Percentiles rank a stretch among this genome's conserved stretches.
Evolutionary conservation across 1,284 basidiomycete species (phyloP).

Genomic region (Earliella scabrosa): DNA sequence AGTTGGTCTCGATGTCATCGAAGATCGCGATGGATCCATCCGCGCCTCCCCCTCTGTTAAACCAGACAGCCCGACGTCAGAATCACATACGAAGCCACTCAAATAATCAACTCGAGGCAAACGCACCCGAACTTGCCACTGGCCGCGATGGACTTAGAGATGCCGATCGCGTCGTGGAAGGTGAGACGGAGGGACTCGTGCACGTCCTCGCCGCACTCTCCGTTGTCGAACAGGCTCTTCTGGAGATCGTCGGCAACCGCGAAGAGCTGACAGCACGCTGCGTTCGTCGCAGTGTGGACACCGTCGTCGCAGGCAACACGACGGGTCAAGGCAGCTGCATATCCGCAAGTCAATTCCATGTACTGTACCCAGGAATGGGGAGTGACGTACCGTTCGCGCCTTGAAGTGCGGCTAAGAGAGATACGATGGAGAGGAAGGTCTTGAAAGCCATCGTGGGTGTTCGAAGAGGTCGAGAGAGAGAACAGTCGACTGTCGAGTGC

Average conservation of each 20-base stretch:
- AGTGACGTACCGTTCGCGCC: too few relatives aligned
- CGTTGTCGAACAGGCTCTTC: slow-evolving; percentile 20
- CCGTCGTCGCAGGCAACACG: slow-evolving; percentile 18
- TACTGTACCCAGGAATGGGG: too few relatives aligned
- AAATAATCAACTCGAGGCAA: too few relatives aligned
- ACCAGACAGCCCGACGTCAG: too few relatives aligned
- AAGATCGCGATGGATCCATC: slow-evolving; percentile 17
- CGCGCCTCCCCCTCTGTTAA: slow-evolving; percentile 6
- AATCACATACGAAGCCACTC: too few relatives aligned
- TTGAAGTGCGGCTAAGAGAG: too few relatives aligned
- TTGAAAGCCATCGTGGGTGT: too few relatives aligned
- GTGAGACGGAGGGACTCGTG: slow-evolving; percentile 21
- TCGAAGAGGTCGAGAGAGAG: too few relatives aligned
- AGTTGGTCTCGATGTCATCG: slow-evolving; percentile 20
- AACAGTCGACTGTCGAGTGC: too few relatives aligned
- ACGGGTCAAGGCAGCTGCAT: slow-evolving; percentile 10
- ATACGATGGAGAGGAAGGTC: too few relatives aligned
- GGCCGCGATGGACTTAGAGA: slow-evolving; percentile 4
- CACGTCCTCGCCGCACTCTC: slow-evolving; percentile 15
- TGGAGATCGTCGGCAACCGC: slow-evolving; percentile 14
- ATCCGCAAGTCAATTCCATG: too few relatives aligned
- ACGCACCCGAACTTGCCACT: slow-evolving; percentile 11
- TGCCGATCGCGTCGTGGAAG: slow-evolving; percentile 22
- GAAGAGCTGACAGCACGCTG: slow-evolving; percentile 16
- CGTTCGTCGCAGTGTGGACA: slow-evolving; percentile 11